Percentiles rank a stretch among this genome's conserved stretches.
These are phyloP conservation scores for Dicorynia guianensis DNA, from an alignment of 306 rosid species.

Conservation along the genomic window DNA sequence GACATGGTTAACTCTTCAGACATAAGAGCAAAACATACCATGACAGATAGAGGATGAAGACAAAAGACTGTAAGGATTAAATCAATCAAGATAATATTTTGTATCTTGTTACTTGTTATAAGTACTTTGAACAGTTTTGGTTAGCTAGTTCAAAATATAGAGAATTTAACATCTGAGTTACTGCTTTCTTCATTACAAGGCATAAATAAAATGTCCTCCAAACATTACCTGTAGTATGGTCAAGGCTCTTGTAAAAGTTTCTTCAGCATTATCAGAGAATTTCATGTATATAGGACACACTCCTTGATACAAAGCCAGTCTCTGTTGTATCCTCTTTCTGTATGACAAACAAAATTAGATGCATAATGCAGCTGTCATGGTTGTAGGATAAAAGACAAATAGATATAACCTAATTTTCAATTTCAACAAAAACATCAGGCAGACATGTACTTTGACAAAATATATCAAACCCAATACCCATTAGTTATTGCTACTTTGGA, in stretches of 20 bases:
- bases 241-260: slow-evolving; percentile 73
- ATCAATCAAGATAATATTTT: neutral
- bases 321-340: slow-evolving; percentile 87
- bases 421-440: neutral
- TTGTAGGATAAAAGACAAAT: slow-evolving; percentile 10
- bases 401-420: slow-evolving; percentile 2
- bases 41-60: neutral
- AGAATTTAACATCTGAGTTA: slow-evolving; percentile 7
- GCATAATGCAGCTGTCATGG: slow-evolving; percentile 18
- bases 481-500: neutral
- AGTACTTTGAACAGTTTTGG: neutral
- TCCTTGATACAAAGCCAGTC: slow-evolving; percentile 93
- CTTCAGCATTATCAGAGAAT: slow-evolving; percentile 78
- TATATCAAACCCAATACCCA: slow-evolving; percentile 4
- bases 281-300: slow-evolving; percentile 88
- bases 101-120: slow-evolving; percentile 2
- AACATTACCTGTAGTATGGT: slow-evolving; percentile 59
- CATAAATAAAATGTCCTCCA: neutral
- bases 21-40: neutral
- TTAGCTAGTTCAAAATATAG: neutral
- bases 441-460: slow-evolving; percentile 38
- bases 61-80: neutral
- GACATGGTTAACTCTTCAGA: slow-evolving; percentile 21
- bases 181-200: neutral
- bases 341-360: slow-evolving; percentile 41